phyloP scores from a whole-genome alignment of 2,329 filamentous ascomycete genomes.

The Aspergillus terreus region DNA sequence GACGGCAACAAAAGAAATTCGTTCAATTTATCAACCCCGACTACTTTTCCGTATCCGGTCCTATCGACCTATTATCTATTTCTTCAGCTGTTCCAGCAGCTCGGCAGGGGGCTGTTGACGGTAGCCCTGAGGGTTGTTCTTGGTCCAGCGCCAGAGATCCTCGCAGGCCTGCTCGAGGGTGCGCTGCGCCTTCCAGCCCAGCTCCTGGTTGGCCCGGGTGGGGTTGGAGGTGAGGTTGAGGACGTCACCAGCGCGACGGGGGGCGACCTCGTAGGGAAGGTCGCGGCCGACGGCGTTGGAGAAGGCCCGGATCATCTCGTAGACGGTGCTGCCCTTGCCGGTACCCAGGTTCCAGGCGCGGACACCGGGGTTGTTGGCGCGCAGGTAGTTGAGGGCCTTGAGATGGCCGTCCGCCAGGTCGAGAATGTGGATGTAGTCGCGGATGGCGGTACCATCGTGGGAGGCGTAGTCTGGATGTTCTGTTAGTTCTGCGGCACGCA shows the following conservation, averaged over 20 bases:
- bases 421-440: slow-evolving; percentile 72
- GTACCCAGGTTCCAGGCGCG: slow-evolving; percentile 96
- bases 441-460: slow-evolving; percentile 45
- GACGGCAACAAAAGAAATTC: slow-evolving; percentile 30
- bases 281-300: slow-evolving; percentile 79
- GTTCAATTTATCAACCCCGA: slow-evolving; percentile 24
- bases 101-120: slow-evolving; percentile 83
- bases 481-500: too few species aligned
- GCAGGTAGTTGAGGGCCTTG: slow-evolving; percentile 66
- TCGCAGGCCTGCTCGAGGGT: slow-evolving; percentile 90
- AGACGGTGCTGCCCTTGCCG: slow-evolving; percentile 90
- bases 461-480: slow-evolving; percentile 66
- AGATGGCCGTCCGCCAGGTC: slow-evolving; percentile 51
- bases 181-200: slow-evolving; percentile 86
- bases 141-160: slow-evolving; percentile 94
- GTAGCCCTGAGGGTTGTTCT: slow-evolving; percentile 95
- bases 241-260: slow-evolving; percentile 81
- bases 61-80: slow-evolving; percentile 19
- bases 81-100: slow-evolving; percentile 59
- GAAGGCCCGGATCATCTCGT: slow-evolving; percentile 97
- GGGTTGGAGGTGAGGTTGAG: slow-evolving; percentile 93
- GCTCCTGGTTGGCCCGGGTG: slow-evolving; percentile 77
- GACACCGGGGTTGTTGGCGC: slow-evolving; percentile 66
- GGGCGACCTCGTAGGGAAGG: slow-evolving; percentile 80
- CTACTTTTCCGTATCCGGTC: slow-evolving; percentile 2